Evolutionary conservation across 148 eudicot genomes (phyloP).

Genomic region (Euryodendron excelsum): DNA sequence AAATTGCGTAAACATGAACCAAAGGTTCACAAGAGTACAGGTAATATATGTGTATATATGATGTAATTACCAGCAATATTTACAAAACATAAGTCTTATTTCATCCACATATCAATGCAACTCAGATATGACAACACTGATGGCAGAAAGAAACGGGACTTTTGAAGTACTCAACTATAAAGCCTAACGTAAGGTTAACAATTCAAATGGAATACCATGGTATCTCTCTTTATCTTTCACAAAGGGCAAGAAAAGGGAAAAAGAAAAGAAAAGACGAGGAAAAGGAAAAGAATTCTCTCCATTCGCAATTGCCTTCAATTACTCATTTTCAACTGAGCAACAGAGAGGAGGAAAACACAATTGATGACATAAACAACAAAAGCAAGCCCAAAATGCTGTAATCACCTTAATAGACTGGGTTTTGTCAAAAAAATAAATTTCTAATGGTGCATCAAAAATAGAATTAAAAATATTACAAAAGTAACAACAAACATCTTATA

Average conservation of each 20-base stretch:
- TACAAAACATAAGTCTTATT: neutral
- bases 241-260: neutral
- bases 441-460: too few species aligned
- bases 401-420: neutral
- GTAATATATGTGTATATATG: neutral
- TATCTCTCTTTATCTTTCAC: neutral
- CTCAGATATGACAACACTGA: neutral
- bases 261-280: neutral
- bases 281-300: neutral
- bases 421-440: too few species aligned
- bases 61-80: neutral
- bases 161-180: neutral
- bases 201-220: neutral
- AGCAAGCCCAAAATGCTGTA: neutral
- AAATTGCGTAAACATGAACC: neutral
- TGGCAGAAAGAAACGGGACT: neutral
- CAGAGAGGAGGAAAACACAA: neutral
- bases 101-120: neutral
- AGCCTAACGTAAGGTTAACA: neutral
- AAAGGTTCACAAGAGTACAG: neutral
- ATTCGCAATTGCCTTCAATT: neutral
- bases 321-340: neutral
- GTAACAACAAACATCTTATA: slow-evolving; percentile 1
- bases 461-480: neutral
- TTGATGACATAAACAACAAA: neutral